These are phyloP conservation scores for Ceratobasidium papillatum DNA, from an alignment of 1,284 basidiomycete species.

Conservation along the genomic window DNA sequence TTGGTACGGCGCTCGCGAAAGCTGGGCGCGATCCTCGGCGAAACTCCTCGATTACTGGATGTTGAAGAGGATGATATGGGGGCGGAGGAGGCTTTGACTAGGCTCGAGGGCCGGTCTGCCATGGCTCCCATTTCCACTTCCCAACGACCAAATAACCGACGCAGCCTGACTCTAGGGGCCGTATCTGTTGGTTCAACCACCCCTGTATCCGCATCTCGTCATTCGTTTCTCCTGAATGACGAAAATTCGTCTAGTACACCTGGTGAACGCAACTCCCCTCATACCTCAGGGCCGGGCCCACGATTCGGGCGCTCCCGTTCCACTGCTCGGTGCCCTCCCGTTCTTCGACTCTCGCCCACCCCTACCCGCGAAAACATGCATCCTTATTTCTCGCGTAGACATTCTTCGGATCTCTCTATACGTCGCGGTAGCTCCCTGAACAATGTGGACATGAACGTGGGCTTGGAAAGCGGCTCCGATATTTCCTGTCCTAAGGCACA, in stretches of 20 bases:
- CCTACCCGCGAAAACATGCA: slow-evolving; percentile 8
- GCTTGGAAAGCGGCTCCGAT: slow-evolving; percentile 15
- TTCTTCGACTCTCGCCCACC: slow-evolving; percentile 21
- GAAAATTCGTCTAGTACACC: slow-evolving; percentile 28
- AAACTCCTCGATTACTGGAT: slow-evolving; percentile 29
- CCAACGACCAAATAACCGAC: slow-evolving; percentile 13
- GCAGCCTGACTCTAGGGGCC: slow-evolving; percentile 15
- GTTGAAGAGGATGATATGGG: slow-evolving; percentile 2
- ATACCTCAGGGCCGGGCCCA: slow-evolving; percentile 18
- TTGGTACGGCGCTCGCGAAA: slow-evolving; percentile 28
- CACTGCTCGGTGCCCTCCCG: slow-evolving; percentile 24
- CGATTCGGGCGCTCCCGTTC: slow-evolving; percentile 25
- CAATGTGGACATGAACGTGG: slow-evolving; percentile 31
- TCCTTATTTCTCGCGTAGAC: slow-evolving; percentile 17
- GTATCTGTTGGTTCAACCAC: background rate
- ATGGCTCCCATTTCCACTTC: background rate
- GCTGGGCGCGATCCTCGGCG: slow-evolving; percentile 19
- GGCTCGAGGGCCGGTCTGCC: slow-evolving; percentile 6
- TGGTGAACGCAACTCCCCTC: slow-evolving; percentile 2
- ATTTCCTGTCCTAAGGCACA: background rate
- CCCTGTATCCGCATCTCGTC: slow-evolving; percentile 5
- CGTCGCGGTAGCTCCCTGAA: slow-evolving; percentile 16
- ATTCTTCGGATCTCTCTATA: slow-evolving; percentile 27
- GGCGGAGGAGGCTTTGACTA: background rate
- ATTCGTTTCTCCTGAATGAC: slow-evolving; percentile 32